phyloP scores from a whole-genome alignment of 768 basidiomycete genomes.

The Calocera viscosa region DNA sequence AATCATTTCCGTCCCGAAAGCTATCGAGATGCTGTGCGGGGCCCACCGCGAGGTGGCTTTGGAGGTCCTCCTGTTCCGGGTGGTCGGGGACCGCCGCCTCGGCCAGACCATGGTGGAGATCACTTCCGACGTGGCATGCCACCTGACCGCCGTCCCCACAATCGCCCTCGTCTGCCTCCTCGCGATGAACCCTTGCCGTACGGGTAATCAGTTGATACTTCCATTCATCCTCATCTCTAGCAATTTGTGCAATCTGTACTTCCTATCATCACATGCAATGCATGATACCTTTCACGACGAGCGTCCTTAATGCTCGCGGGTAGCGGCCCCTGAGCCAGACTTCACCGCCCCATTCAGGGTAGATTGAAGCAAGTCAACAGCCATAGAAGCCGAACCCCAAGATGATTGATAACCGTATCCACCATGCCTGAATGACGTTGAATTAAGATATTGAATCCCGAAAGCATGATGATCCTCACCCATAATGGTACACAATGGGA shows the following conservation, averaged over 20 bases:
- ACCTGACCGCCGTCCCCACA: neutral
- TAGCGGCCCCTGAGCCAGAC: neutral
- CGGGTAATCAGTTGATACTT: neutral
- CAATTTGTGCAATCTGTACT: conserved; percentile 1
- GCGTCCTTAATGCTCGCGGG: neutral
- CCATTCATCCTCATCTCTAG: neutral
- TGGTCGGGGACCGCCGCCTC: neutral
- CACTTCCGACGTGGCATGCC: neutral
- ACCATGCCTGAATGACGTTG: conserved; percentile 36
- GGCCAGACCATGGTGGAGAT: neutral
- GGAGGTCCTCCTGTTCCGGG: neutral
- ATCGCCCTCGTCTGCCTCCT: neutral
- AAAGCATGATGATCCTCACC: conserved; percentile 32
- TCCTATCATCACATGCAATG: neutral
- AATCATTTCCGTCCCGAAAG: neutral
- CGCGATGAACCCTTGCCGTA: neutral
- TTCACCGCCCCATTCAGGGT: neutral
- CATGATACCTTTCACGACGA: neutral
- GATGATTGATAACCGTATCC: conserved; percentile 54
- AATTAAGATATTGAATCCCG: neutral
- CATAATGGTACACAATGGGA: conserved; percentile 52
- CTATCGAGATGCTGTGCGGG: neutral
- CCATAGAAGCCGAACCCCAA: conserved; percentile 49
- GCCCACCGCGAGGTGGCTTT: neutral
- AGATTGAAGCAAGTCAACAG: conserved; percentile 27